Conservation (phyloP, 2,329 filamentous ascomycete species). For the Microdochium bolleyi region DNA sequence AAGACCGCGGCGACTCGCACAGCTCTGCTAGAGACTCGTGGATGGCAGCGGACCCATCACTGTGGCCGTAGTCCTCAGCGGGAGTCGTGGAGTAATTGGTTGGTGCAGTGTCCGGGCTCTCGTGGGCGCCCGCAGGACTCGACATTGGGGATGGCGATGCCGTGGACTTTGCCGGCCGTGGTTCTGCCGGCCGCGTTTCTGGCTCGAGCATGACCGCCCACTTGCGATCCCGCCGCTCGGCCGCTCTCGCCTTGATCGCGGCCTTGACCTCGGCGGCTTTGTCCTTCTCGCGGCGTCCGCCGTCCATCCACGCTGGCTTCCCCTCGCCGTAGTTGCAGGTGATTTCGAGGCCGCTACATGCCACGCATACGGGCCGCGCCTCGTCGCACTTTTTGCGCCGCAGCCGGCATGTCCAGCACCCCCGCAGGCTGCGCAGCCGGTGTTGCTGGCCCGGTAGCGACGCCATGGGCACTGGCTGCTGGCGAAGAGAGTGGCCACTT, state of each 20-base stretch:
- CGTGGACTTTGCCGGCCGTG: not conserved
- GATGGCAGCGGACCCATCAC: too few species aligned
- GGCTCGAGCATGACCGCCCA: conserved; percentile 32
- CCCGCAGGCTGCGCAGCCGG: conserved; percentile 30
- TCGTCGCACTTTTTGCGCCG: conserved; percentile 57
- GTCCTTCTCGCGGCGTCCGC: conserved; percentile 35
- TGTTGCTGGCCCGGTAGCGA: not conserved
- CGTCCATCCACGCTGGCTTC: conserved; percentile 53
- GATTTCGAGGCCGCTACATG: conserved; percentile 45
- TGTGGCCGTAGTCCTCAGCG: too few species aligned
- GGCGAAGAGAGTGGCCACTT: too few species aligned
- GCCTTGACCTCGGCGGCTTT: conserved; percentile 45
- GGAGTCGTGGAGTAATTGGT: not conserved
- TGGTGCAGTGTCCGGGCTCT: not conserved
- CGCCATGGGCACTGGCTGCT: too few species aligned
- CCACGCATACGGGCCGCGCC: conserved; percentile 39
- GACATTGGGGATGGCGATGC: not conserved
- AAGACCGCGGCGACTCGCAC: not conserved
- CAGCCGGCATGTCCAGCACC: conserved; percentile 54
- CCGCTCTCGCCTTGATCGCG: conserved; percentile 48
- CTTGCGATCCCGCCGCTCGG: conserved; percentile 38
- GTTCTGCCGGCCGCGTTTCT: not conserved
- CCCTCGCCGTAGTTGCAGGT: conserved; percentile 42
- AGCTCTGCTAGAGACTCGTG: too few species aligned
- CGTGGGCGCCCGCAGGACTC: not conserved